Percentiles rank a stretch among this genome's conserved stretches.
phyloP scores from a whole-genome alignment of 495 filamentous ascomycete genomes.

The Aspergillus cavernicola region DNA sequence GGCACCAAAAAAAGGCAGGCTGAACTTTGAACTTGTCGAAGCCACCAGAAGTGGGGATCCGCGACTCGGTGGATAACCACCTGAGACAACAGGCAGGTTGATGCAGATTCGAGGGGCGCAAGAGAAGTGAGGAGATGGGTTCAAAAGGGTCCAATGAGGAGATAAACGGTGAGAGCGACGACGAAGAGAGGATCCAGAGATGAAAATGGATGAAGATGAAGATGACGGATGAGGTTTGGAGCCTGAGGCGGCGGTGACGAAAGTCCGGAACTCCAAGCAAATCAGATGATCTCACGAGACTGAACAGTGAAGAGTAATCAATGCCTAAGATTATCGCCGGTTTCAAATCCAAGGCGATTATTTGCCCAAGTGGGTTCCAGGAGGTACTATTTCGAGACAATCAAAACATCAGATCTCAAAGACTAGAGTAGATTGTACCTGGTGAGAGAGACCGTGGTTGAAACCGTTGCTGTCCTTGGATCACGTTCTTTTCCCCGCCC shows the following conservation, averaged over 20 bases:
- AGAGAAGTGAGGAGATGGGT: background rate
- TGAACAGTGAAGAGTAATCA: too few relatives aligned
- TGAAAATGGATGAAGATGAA: background rate
- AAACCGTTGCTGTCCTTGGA: too few relatives aligned
- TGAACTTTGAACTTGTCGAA: background rate
- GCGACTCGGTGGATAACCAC: background rate
- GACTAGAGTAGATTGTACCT: too few relatives aligned
- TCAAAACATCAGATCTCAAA: background rate
- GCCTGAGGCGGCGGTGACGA: background rate
- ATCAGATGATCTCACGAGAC: background rate
- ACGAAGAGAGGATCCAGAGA: background rate
- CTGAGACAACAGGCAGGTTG: background rate
- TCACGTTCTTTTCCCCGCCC: background rate
- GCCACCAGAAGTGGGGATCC: conserved; percentile 4
- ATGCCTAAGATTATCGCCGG: background rate
- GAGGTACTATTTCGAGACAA: background rate
- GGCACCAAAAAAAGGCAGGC: background rate
- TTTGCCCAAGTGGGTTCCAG: too few relatives aligned
- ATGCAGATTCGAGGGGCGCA: background rate
- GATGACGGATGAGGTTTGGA: background rate
- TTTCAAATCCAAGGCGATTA: too few relatives aligned
- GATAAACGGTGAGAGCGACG: background rate
- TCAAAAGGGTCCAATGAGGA: background rate
- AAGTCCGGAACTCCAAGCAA: background rate
- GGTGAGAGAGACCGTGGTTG: too few relatives aligned